Conservation (phyloP, 352 stramenopile species). For the Globisporangium sylvaticum region DNA sequence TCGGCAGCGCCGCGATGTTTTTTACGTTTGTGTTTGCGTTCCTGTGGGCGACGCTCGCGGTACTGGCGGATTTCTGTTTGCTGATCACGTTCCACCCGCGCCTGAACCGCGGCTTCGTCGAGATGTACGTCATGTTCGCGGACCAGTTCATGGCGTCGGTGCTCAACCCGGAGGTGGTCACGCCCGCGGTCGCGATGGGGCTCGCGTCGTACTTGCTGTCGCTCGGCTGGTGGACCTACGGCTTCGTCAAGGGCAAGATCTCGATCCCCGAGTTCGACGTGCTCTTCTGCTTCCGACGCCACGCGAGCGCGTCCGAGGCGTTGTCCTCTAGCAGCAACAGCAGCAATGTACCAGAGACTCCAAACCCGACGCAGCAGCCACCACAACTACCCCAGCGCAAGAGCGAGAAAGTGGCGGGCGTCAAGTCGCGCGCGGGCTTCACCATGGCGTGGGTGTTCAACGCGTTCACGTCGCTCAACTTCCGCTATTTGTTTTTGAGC, state of each 20-base stretch:
- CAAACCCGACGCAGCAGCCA: background rate
- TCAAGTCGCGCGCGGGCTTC: constrained; percentile 1
- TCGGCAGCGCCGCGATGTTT: background rate
- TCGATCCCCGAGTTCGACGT: constrained; percentile 47
- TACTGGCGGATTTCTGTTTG: constrained; percentile 61
- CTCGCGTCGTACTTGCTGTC: constrained; percentile 43
- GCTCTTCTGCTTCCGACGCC: constrained; percentile 32
- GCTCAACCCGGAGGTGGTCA: constrained; percentile 53
- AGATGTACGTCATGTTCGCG: constrained; percentile 62
- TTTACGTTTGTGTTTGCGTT: constrained; percentile 27
- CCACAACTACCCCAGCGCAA: background rate
- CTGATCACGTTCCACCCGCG: constrained; percentile 62
- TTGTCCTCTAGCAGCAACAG: background rate
- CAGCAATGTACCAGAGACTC: background rate
- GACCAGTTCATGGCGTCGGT: constrained; percentile 53
- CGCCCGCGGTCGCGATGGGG: constrained; percentile 35
- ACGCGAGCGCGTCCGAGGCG: constrained; percentile 11
- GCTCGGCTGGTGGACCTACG: constrained; percentile 38
- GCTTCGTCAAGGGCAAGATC: constrained; percentile 41
- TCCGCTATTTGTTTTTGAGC: constrained; percentile 24
- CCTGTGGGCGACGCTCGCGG: constrained; percentile 44
- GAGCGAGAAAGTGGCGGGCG: background rate
- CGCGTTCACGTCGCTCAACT: constrained; percentile 29
- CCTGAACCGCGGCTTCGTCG: constrained; percentile 57
- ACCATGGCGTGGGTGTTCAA: constrained; percentile 38